Percentiles rank a stretch among this genome's conserved stretches.
phyloP scores from a whole-genome alignment of 2,329 filamentous ascomycete species.

The Byssothecium circinans region DNA sequence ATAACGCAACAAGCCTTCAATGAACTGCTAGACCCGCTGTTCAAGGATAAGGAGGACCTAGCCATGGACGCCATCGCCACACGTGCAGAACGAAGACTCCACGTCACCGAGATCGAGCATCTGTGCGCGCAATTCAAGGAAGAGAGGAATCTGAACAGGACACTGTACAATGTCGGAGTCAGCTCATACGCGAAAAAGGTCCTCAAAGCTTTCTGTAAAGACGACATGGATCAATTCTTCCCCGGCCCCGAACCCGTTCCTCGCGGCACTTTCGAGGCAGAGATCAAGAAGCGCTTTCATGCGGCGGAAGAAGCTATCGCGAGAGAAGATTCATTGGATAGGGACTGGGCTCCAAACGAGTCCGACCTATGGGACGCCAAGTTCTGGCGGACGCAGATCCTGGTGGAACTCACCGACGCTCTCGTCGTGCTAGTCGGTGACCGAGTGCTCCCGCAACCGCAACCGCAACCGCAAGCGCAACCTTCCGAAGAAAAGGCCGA shows the following conservation, averaged over 20 bases:
- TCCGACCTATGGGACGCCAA: slow-evolving; percentile 27
- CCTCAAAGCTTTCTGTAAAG: slow-evolving; percentile 22
- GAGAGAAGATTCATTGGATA: slow-evolving; percentile 10
- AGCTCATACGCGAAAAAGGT: slow-evolving; percentile 32
- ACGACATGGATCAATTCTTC: slow-evolving; percentile 12
- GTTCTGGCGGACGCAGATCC: slow-evolving; percentile 24
- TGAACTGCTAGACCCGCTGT: slow-evolving; percentile 84
- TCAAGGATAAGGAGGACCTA: slow-evolving; percentile 76
- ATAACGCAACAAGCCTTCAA: slow-evolving; percentile 92
- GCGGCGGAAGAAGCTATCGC: slow-evolving; percentile 21
- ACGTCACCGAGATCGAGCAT: slow-evolving; percentile 23
- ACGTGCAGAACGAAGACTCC: slow-evolving; percentile 31
- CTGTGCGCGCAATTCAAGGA: slow-evolving; percentile 19
- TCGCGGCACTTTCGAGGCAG: slow-evolving; percentile 6
- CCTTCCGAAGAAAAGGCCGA: neutral
- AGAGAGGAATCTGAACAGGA: slow-evolving; percentile 15
- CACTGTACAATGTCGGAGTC: slow-evolving; percentile 23
- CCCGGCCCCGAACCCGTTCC: slow-evolving; percentile 7
- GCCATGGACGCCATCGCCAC: slow-evolving; percentile 64
- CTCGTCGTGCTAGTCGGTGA: slow-evolving; percentile 22
- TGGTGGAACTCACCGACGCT: slow-evolving; percentile 20
- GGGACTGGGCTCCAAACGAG: slow-evolving; percentile 14
- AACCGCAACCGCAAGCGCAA: too few species aligned
- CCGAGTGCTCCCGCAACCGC: slow-evolving; percentile 5
- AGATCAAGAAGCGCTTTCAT: slow-evolving; percentile 15